Evolutionary conservation across 371 early-diverging fungal species (phyloP).

Genomic region (Haplosporangium sp.): DNA sequence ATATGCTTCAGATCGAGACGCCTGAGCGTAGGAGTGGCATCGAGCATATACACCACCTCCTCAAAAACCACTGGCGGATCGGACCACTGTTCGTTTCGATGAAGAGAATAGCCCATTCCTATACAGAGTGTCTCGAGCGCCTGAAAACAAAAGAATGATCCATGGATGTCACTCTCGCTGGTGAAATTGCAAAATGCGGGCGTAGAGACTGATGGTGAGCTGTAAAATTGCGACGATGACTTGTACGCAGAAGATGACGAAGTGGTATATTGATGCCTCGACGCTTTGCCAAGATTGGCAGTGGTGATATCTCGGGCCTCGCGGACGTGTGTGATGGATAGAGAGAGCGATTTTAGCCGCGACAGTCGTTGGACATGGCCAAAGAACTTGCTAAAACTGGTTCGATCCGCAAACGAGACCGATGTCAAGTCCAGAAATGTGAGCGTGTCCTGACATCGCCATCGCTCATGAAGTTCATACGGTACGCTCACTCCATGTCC

Average conservation of each 20-base stretch:
- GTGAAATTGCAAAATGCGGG: not conserved
- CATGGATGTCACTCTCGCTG: not conserved
- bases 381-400: conserved; percentile 11
- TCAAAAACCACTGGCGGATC: conserved; percentile 22
- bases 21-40: conserved; percentile 5
- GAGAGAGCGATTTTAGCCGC: conserved; percentile 10
- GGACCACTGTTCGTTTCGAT: conserved; percentile 1
- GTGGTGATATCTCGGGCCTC: conserved; percentile 7
- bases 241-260: not conserved
- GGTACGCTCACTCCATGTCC: not conserved
- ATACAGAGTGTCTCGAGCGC: conserved; percentile 18
- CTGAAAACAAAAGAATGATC: conserved; percentile 14
- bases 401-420: conserved; percentile 9
- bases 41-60: conserved; percentile 20
- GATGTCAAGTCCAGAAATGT: conserved; percentile 20
- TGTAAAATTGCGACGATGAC: not conserved
- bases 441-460: conserved; percentile 22
- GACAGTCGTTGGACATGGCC: conserved; percentile 25
- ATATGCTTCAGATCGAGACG: conserved; percentile 16
- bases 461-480: conserved; percentile 6
- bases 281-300: not conserved
- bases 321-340: conserved; percentile 23
- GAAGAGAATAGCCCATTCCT: conserved; percentile 14
- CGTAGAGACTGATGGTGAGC: not conserved
- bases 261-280: not conserved